A percentile compares a stretch with the other conserved stretches of the same genome.
phyloP scores from a whole-genome alignment of 1,139 yeast species.

The Suhomyces atakaporum region DNA sequence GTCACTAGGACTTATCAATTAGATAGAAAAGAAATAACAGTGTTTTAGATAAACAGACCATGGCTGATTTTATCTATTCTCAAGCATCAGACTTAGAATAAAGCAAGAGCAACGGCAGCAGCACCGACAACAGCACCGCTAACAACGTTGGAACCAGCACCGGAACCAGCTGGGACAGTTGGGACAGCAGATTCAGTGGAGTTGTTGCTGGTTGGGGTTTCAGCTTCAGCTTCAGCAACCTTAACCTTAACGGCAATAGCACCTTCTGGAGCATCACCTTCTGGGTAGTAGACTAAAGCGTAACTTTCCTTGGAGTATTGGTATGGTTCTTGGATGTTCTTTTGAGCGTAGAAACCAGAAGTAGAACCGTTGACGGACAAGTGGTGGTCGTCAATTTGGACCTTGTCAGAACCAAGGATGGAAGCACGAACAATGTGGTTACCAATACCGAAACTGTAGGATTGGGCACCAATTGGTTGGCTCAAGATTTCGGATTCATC shows the following conservation, averaged over 20 bases:
- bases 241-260: conserved; percentile 25
- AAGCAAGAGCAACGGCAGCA: too few relatives aligned
- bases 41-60: too few relatives aligned
- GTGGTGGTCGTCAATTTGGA: conserved; percentile 23
- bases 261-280: conserved; percentile 18
- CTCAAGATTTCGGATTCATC: conserved; percentile 5
- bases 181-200: conserved; percentile 14
- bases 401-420: conserved; percentile 17
- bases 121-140: conserved; percentile 18
- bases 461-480: not conserved
- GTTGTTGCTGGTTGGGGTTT: conserved; percentile 3
- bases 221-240: conserved; percentile 1
- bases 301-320: conserved; percentile 31
- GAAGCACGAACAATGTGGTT: conserved; percentile 18
- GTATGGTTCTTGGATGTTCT: conserved; percentile 47
- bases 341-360: conserved; percentile 40
- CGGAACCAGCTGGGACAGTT: conserved; percentile 18
- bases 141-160: conserved; percentile 13
- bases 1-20: too few relatives aligned
- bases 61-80: too few relatives aligned
- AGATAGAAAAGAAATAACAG: too few relatives aligned
- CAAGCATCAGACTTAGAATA: too few relatives aligned
- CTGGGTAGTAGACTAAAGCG: conserved; percentile 23
- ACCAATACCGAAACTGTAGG: conserved; percentile 9
- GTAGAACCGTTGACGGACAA: conserved; percentile 33